Evolutionary conservation across 805 yeast genomes (phyloP), one percentile per base, ranked within the genome.

Genomic region (Barnettozyma sp.): DNA sequence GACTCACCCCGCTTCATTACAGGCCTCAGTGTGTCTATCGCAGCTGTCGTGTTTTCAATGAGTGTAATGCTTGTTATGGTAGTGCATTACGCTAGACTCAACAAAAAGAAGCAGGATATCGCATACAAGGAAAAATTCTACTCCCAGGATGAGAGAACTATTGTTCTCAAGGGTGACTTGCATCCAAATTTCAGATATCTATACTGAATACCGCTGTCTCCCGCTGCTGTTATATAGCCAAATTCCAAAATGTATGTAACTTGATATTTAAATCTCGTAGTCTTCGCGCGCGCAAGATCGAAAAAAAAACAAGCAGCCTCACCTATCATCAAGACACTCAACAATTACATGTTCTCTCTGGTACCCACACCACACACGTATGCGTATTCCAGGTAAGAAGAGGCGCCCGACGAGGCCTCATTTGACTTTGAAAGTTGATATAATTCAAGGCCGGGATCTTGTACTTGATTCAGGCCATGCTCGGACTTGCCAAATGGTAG

Each of bases 121-220:
- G 44, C 43, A 6, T 61, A 62, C 33, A 56, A 50, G 28, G 49
- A 56, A 22, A 47, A 47, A 22, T 63, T 58, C 41, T 54, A 52
- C 27, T 44, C 46, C n/a, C 44, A 48, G 33, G 54, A 49, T 14
- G 59, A 58, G 13, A 49, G 49, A 38, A 62, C 61, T 28, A 52
- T 62, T 29, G 58, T 59, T 17, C 52, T 58, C 26, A 53, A 56
- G 32, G 66, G 66, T 50, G 68, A 62, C 38, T 41, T 45, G 32
- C 65, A 66, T 44, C 76, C 76, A 19, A 58, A 62, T 25, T 67
- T 68, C 47, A 62, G 56, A 49, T 71, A 70, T 54, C 49, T 68
- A 56, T 69, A 68, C 48, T 70, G 52, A 42, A 35, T n/a, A n/a
- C n/a, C n/a, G 18, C 28, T 6, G 18, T 18, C 16, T 25, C 18